Evolutionary conservation across 1,139 yeast species (phyloP).

Genomic region (Sporopachydermia cereana): DNA sequence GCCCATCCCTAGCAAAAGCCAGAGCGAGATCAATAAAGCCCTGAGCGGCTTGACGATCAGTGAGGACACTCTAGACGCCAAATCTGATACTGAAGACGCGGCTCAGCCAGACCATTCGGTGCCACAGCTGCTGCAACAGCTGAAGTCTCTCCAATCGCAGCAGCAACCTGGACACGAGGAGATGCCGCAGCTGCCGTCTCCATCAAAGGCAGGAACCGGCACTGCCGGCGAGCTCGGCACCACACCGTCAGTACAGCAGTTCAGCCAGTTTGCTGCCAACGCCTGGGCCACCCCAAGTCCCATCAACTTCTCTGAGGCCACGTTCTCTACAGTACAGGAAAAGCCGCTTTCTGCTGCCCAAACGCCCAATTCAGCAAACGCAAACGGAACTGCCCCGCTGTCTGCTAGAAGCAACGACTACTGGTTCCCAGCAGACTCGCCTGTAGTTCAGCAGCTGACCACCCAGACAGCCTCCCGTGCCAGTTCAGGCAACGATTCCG

Average conservation of each 20-base stretch:
- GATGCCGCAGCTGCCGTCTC: neutral
- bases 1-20: neutral
- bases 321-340: neutral
- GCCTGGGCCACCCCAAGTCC: slow-evolving; percentile 5
- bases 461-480: neutral
- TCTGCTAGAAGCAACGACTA: neutral
- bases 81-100: too few species aligned
- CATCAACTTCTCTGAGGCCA: neutral
- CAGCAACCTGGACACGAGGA: neutral
- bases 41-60: neutral
- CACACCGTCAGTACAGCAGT: neutral
- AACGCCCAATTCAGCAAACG: neutral
- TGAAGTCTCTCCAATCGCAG: slow-evolving; percentile 2
- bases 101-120: neutral
- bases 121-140: neutral
- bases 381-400: neutral
- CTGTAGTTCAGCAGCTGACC: neutral
- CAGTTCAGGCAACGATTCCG: neutral
- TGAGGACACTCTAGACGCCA: too few species aligned
- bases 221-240: slow-evolving; percentile 6
- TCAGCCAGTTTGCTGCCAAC: neutral
- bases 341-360: neutral
- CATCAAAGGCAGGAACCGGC: slow-evolving; percentile 1
- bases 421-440: slow-evolving; percentile 3
- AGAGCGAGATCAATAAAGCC: neutral